Evolutionary conservation across 352 stramenopile genomes (phyloP), one percentile per base, ranked within the genome.

Genomic region (Pythium vanterpoolii): DNA sequence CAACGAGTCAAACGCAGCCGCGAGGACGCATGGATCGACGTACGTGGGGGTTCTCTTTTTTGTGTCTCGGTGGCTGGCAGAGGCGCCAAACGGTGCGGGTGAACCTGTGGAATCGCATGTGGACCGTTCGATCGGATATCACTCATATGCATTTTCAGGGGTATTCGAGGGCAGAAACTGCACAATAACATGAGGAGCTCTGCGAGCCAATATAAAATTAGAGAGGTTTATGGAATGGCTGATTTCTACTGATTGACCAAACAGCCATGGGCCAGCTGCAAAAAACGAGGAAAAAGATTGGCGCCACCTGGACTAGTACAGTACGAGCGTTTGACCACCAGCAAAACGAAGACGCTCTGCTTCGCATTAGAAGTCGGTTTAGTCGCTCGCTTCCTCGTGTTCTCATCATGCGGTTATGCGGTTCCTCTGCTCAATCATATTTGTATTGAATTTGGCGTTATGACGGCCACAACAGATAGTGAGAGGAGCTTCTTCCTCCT

Each of bases 21-120:
- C 3, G 40, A 10, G 13, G 40, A 46, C 19, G 24, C 42, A 48
- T 30, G n/a, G 40, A 19, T 47, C 3, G 34, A 42, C 34, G 34
- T 18, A 42, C 34, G 34, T 18, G 34, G n/a, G 24, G 42, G 33
- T 61, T 61, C 53, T 53, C 47, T 61, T 61, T 61, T 44, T 30
- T 31, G 10, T 38, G 18, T 42, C 5, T 13, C 19, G 34, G 34
- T 8, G 16, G 13, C n/a, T 14, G 10, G 10, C 34, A 42, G 42
- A 26, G 19, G 8, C 54, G 9, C 43, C 40, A 60, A 60, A 21
- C 5, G 52, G 39, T 60, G 40, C 24, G 42, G 16, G n/a, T 14
- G 6, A n/a, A 52, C 19, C 53, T 48, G 42, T 26, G 19, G 28
- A 28, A 14, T 28, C 7, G 10, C 16, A 48, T 48, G 19, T 48